Conservation (phyloP, 192 early-diverging fungal species). For the Podila minutissima region DNA sequence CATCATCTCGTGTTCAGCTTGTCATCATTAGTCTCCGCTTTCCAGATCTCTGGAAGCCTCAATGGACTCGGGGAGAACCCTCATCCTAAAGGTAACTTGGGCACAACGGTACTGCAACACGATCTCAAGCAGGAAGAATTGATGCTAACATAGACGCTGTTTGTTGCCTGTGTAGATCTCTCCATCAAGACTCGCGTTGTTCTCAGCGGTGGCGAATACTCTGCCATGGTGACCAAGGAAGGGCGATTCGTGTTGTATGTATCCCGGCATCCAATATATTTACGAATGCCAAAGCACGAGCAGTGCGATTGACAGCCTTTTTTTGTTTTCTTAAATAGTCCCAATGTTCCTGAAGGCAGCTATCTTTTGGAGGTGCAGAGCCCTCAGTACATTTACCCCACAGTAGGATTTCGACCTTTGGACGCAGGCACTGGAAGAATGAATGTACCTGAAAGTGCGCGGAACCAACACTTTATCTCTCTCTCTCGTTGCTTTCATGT, state of each 20-base stretch:
- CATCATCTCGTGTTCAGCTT: slow-evolving; percentile 14
- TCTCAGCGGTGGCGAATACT: slow-evolving; percentile 59
- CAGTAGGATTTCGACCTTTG: slow-evolving; percentile 39
- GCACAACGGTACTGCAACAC: not conserved
- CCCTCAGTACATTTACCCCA: slow-evolving; percentile 62
- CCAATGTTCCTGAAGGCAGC: slow-evolving; percentile 56
- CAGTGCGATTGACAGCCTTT: not conserved
- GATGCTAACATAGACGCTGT: not conserved
- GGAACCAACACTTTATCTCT: not conserved
- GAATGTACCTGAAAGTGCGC: too few species aligned
- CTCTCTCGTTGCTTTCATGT: not conserved
- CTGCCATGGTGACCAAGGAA: slow-evolving; percentile 53
- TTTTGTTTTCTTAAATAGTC: slow-evolving; percentile 31
- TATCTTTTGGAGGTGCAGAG: slow-evolving; percentile 64
- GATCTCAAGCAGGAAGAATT: not conserved
- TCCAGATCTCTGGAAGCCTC: slow-evolving; percentile 22
- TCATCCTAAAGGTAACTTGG: slow-evolving; percentile 25
- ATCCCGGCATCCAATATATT: not conserved
- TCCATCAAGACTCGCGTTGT: slow-evolving; percentile 46
- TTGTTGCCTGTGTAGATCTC: slow-evolving; percentile 24
- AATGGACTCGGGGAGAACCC: slow-evolving; percentile 17
- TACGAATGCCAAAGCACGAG: not conserved
- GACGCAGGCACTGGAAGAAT: not conserved
- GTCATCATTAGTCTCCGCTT: slow-evolving; percentile 15
- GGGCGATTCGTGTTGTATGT: slow-evolving; percentile 60